phyloP scores from a whole-genome alignment of 2,329 filamentous ascomycete species.

The Apiospora marii region DNA sequence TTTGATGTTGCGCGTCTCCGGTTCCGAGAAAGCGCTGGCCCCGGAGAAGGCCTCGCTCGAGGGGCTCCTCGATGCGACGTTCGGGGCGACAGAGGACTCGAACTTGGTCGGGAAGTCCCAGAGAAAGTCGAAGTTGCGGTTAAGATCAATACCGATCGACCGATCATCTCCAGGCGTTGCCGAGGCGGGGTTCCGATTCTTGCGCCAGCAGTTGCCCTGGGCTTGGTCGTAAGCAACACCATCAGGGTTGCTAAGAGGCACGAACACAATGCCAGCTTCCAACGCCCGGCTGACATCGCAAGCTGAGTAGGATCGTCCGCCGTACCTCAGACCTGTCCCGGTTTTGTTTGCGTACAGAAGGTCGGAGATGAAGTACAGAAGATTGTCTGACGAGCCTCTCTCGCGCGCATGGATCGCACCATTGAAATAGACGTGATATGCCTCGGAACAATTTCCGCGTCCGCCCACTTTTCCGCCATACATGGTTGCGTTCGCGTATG shows the following conservation, averaged over 20 bases:
- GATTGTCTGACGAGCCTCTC: conserved; percentile 62
- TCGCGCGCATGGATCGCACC: conserved; percentile 65
- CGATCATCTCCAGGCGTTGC: conserved; percentile 40
- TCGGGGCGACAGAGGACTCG: conserved; percentile 45
- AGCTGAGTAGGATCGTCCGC: conserved; percentile 57
- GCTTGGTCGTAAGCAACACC: conserved; percentile 60
- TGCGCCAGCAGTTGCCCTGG: conserved; percentile 60
- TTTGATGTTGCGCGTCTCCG: conserved; percentile 62
- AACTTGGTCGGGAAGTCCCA: conserved; percentile 61
- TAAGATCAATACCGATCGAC: conserved; percentile 59
- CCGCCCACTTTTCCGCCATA: conserved; percentile 52
- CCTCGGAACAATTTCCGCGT: conserved; percentile 47
- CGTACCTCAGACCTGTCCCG: conserved; percentile 59
- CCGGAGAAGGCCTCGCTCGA: conserved; percentile 58
- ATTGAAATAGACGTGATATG: conserved; percentile 59
- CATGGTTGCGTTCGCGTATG: conserved; percentile 50
- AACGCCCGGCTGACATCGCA: conserved; percentile 60
- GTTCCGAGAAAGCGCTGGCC: conserved; percentile 59
- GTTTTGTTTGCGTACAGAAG: conserved; percentile 60
- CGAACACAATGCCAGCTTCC: conserved; percentile 59
- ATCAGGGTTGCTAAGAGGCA: conserved; percentile 61
- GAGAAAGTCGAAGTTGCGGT: conserved; percentile 65
- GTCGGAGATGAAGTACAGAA: conserved; percentile 66
- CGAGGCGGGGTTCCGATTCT: conserved; percentile 59
- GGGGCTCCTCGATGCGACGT: conserved; percentile 51